These are phyloP conservation scores for Jamesozyma rosinii DNA, from an alignment of 805 yeast genomes.

Conservation along the genomic window DNA sequence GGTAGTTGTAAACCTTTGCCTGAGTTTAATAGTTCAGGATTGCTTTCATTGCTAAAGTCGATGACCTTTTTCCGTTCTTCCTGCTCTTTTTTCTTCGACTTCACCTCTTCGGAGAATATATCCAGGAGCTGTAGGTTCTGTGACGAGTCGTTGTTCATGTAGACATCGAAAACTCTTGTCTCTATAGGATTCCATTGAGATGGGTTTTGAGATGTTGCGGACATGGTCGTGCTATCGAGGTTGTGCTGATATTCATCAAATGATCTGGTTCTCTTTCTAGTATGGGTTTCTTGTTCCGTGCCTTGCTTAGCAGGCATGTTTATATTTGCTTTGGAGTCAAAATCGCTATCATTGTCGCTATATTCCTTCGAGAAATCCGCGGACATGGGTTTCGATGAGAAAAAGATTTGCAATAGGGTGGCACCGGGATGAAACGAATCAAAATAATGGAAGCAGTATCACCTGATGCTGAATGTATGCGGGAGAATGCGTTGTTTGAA, in stretches of 20 bases:
- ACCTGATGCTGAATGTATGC: no score
- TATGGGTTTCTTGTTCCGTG: background rate
- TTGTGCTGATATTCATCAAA: background rate
- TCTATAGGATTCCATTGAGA: conserved; percentile 15
- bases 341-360: background rate
- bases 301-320: background rate
- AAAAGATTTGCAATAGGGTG: no score
- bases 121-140: conserved; percentile 15
- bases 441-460: no score
- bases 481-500: no score
- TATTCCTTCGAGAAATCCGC: background rate
- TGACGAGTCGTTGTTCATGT: conserved; percentile 14
- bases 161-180: conserved; percentile 23
- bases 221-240: background rate
- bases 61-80: background rate
- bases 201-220: background rate
- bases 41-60: background rate
- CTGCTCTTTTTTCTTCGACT: background rate
- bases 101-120: conserved; percentile 16
- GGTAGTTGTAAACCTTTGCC: conserved; percentile 10
- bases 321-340: background rate
- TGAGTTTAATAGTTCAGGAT: conserved; percentile 10
- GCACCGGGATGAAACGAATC: background rate
- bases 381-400: background rate
- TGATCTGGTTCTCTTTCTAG: background rate